These are phyloP conservation scores for Pichia sp. DNA, from an alignment of 1,139 yeast genomes.

Conservation along the genomic window DNA sequence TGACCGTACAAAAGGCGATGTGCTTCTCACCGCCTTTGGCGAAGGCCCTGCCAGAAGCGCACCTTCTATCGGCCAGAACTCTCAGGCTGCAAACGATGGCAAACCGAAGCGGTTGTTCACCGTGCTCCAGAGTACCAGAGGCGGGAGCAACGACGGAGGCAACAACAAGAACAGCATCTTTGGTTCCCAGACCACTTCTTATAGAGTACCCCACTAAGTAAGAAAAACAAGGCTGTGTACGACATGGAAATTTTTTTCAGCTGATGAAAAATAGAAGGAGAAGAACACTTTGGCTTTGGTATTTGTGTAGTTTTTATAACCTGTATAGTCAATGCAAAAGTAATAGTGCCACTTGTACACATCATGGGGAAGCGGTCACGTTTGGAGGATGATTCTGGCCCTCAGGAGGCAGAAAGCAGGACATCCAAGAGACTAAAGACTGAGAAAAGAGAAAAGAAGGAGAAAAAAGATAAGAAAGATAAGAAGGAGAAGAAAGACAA, in stretches of 20 bases:
- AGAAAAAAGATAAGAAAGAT: conserved; percentile 1
- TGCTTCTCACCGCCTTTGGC: conserved; percentile 23
- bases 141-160: neutral
- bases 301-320: neutral
- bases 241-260: conserved; percentile 9
- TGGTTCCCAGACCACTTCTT: conserved; percentile 29
- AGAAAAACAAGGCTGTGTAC: conserved; percentile 1
- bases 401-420: conserved; percentile 11
- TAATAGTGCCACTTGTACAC: neutral
- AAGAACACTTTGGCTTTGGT: neutral
- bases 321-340: neutral
- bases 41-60: conserved; percentile 14
- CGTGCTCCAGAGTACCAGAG: neutral
- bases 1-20: conserved; percentile 21
- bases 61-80: neutral
- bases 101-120: neutral
- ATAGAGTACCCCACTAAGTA: conserved; percentile 14
- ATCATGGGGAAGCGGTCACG: neutral
- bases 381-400: conserved; percentile 2
- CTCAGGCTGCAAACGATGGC: neutral
- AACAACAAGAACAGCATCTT: conserved; percentile 26
- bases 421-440: neutral
- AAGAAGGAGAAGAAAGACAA: conserved; percentile 9
- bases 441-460: neutral
- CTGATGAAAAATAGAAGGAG: neutral